phyloP scores from a whole-genome alignment of 1,139 yeast genomes.

The Waltiozyma sp. region DNA sequence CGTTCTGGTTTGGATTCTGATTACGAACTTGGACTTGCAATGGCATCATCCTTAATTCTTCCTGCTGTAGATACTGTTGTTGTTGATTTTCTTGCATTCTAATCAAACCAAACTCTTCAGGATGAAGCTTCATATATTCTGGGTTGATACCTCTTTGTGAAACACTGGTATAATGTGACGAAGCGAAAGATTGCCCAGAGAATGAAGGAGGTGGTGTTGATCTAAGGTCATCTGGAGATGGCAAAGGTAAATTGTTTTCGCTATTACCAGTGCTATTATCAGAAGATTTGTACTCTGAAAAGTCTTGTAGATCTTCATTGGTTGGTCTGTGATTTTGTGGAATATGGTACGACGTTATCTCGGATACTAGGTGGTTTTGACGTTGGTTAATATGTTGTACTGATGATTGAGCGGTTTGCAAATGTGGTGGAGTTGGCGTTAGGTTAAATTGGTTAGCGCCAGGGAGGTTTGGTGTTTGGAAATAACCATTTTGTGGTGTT shows the following conservation, averaged over 20 bases:
- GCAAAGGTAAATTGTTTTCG: slow-evolving; percentile 9
- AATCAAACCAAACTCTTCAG: slow-evolving; percentile 7
- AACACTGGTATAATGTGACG: slow-evolving; percentile 67
- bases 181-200: slow-evolving; percentile 20
- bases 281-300: slow-evolving; percentile 2
- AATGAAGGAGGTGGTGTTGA: slow-evolving; percentile 20
- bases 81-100: slow-evolving; percentile 3
- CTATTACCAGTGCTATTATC: slow-evolving; percentile 4
- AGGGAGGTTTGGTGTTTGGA: neutral
- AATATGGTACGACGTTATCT: neutral
- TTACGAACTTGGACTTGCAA: neutral
- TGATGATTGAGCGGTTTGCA: neutral
- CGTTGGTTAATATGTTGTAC: neutral
- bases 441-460: neutral
- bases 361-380: slow-evolving; percentile 5
- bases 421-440: neutral
- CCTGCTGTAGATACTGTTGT: slow-evolving; percentile 1
- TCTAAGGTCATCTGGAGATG: slow-evolving; percentile 16
- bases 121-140: slow-evolving; percentile 26
- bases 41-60: neutral
- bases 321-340: slow-evolving; percentile 4
- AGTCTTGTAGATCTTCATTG: neutral
- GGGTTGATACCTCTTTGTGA: slow-evolving; percentile 74
- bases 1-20: neutral
- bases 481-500: neutral